Percentiles rank a stretch among this genome's conserved stretches.
These are phyloP conservation scores for Botrytis sinoallii DNA, from an alignment of 2,329 filamentous ascomycete species.

Conservation along the genomic window DNA sequence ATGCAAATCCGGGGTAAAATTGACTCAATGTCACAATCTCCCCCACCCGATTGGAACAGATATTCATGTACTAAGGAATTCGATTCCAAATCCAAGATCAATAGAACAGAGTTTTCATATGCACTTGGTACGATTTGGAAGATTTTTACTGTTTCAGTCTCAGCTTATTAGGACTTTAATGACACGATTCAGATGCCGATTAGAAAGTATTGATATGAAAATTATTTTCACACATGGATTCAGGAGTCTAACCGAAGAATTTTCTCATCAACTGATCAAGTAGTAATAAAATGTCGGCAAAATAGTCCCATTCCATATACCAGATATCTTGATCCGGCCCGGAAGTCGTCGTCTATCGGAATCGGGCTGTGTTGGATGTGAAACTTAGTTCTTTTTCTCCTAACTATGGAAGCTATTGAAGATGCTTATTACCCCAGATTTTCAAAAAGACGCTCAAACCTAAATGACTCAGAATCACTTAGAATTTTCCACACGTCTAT, in stretches of 20 bases:
- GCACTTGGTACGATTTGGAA: background rate
- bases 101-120: accelerated
- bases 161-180: background rate
- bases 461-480: background rate
- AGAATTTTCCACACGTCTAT: background rate
- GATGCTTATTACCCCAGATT: background rate
- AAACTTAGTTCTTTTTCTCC: background rate
- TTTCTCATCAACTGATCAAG: background rate
- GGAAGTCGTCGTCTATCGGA: background rate
- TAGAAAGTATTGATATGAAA: background rate
- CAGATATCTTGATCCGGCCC: background rate
- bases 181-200: background rate
- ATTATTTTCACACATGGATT: background rate
- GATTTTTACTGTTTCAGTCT: background rate
- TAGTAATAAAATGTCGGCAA: background rate
- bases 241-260: background rate
- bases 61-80: background rate
- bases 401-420: background rate
- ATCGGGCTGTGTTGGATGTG: background rate
- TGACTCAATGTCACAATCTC: background rate
- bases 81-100: background rate
- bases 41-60: background rate
- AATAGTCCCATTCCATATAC: background rate
- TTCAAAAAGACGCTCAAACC: background rate
- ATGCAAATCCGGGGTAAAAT: background rate